These are phyloP conservation scores for Aspergillus campestris DNA, from an alignment of 495 filamentous ascomycete genomes.

Conservation along the genomic window DNA sequence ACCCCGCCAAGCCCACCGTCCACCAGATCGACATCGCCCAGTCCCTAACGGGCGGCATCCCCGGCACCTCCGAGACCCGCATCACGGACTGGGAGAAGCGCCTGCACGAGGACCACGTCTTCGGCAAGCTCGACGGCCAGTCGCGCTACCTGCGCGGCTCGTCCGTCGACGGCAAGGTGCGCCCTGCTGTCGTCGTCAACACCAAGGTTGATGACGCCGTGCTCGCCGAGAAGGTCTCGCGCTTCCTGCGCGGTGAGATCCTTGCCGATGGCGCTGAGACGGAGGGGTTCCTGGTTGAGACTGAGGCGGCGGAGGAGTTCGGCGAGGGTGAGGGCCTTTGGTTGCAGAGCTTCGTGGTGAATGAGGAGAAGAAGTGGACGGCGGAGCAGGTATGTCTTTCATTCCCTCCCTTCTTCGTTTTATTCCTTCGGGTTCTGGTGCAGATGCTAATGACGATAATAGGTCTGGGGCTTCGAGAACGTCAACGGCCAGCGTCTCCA, in stretches of 20 bases:
- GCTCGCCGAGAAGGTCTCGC: conserved; percentile 37
- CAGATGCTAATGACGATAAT: too few relatives aligned
- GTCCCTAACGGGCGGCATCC: conserved; percentile 64
- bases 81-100: conserved; percentile 61
- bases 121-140: conserved; percentile 61
- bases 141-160: conserved; percentile 43
- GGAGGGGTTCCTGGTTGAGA: conserved; percentile 34
- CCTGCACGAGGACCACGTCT: conserved; percentile 71
- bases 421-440: too few relatives aligned
- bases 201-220: conserved; percentile 26
- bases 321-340: conserved; percentile 33
- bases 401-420: conserved; percentile 1
- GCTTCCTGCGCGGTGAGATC: conserved; percentile 37
- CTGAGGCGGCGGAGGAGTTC: conserved; percentile 23
- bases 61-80: conserved; percentile 63
- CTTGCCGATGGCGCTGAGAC: conserved; percentile 24
- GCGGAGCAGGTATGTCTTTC: conserved; percentile 38
- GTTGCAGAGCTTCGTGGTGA: conserved; percentile 41
- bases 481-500: conserved; percentile 57
- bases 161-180: conserved; percentile 26
- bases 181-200: conserved; percentile 24
- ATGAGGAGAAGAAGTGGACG: conserved; percentile 35
- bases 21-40: conserved; percentile 79
- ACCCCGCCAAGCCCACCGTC: conserved; percentile 31
- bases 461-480: conserved; percentile 58